Conservation (phyloP, 805 yeast genomes). For the Yarrowia sp. region DNA sequence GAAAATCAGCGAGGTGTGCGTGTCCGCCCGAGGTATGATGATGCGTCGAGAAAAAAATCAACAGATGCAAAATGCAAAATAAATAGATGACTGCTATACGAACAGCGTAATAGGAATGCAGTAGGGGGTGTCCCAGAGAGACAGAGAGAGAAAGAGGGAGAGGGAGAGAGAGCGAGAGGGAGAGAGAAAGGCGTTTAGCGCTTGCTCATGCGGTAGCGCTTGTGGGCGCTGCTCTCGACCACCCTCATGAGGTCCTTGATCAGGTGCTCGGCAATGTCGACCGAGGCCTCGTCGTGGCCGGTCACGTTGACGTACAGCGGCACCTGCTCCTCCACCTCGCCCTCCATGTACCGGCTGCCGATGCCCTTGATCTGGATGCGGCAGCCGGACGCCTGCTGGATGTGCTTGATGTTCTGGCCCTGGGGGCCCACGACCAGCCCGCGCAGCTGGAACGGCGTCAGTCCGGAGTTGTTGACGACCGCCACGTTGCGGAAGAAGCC, state of each 20-base stretch:
- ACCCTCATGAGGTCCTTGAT: slow-evolving; percentile 36
- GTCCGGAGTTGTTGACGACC: slow-evolving; percentile 2
- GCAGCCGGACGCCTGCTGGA: slow-evolving; percentile 37
- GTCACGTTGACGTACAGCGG: slow-evolving; percentile 37
- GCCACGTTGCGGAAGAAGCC: neutral
- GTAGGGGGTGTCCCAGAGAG: neutral
- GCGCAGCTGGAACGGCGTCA: slow-evolving; percentile 37
- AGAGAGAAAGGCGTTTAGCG: neutral
- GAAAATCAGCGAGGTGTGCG: neutral
- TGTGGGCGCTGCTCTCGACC: slow-evolving; percentile 32
- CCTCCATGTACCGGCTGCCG: slow-evolving; percentile 40
- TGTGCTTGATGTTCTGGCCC: slow-evolving; percentile 42
- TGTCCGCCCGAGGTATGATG: neutral
- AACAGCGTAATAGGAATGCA: neutral
- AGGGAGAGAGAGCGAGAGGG: neutral
- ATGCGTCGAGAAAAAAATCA: neutral
- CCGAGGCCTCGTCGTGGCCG: slow-evolving; percentile 33
- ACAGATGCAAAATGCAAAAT: neutral
- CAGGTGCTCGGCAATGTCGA: slow-evolving; percentile 35
- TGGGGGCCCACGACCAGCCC: slow-evolving; percentile 40
- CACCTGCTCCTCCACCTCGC: slow-evolving; percentile 38
- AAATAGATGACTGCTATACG: neutral
- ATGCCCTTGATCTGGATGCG: slow-evolving; percentile 40
- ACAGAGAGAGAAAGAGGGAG: neutral
- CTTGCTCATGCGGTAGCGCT: slow-evolving; percentile 5